Base-by-base conservation (phyloP, 2,329 filamentous ascomycete genomes). In the Microdochium paspali region DNA sequence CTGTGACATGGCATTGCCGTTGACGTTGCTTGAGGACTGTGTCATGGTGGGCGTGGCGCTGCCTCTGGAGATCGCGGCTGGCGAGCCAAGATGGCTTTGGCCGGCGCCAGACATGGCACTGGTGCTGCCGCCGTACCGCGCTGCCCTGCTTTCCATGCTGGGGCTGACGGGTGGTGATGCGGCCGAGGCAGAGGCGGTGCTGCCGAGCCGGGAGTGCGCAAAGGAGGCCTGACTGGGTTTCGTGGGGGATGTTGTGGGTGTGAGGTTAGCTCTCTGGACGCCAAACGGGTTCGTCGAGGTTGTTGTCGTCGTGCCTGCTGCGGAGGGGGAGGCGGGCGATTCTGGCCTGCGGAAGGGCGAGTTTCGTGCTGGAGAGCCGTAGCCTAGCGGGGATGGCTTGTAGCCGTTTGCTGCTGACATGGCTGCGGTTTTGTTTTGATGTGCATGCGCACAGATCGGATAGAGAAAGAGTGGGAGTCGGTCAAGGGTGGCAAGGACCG, bases 321-420 rank as follows among this genome's bases (percentile, higher is more conserved):
- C 68, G 28, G 79, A 84, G 2, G 85, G 82, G 10, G 85, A 87
- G 23, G 77, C 74, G 20, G 80, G 77, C 20, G 79, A 80, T 55
- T 80, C 78, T 46, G 78, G 72, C 54, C 80, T 68, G 49, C 80
- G 75, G 60, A 84, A 84, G 12, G 80, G 80, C 45, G 80, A 84
- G 58, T 69, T 76, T 61, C 86, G 80, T 13, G 35, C 35, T 55
- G 80, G 77, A 44, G 85, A 84, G 54, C 82, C 82, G 66, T 85
- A 87, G 50, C 83, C 83, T 51, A 87, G 68, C 47, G 82, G 82
- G 23, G 84, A 87, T 13, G 83, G 82, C 63, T 86, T 87, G 66
- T 84, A 87, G 49, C 77, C 69, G 23, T 20, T 40, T 40, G 35
- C 35, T 40, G 35, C 35, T 10, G 35, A 40, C 31, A 35, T 30